Conservation (phyloP, 257 asterid genomes). For the Solanum okadae region DNA sequence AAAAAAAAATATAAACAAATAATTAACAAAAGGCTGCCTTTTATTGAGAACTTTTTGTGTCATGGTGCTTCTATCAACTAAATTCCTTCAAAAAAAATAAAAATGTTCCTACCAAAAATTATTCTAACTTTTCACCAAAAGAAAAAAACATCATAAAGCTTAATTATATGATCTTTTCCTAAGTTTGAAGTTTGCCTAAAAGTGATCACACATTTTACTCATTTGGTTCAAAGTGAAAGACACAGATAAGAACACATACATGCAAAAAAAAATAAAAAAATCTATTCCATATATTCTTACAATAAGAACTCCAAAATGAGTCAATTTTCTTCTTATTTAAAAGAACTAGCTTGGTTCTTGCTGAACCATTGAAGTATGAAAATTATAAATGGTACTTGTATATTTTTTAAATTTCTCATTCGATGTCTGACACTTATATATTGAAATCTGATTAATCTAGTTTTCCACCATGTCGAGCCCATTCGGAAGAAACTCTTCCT, state of each 20-base stretch:
- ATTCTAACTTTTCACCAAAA: neutral
- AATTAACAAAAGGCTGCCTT: neutral
- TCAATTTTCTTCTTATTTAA: neutral
- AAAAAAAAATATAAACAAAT: neutral
- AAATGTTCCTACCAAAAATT: neutral
- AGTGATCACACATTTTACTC: neutral
- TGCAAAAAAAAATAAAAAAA: neutral
- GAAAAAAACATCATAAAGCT: neutral
- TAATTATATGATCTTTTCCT: neutral
- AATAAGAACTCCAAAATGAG: neutral
- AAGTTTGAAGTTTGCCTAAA: neutral
- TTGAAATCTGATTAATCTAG: no score
- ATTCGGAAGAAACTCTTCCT: no score
- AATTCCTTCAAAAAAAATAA: neutral
- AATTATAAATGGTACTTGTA: neutral
- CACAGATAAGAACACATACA: neutral
- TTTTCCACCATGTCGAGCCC: no score
- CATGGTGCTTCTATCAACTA: neutral
- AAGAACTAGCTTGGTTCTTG: neutral
- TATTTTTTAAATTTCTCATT: no score
- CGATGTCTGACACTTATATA: neutral
- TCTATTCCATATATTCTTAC: neutral
- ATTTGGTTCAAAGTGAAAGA: neutral
- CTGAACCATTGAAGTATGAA: neutral
- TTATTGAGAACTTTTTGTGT: neutral